Conservation (phyloP, 371 early-diverging fungal species). For the Mucor saturninus region DNA sequence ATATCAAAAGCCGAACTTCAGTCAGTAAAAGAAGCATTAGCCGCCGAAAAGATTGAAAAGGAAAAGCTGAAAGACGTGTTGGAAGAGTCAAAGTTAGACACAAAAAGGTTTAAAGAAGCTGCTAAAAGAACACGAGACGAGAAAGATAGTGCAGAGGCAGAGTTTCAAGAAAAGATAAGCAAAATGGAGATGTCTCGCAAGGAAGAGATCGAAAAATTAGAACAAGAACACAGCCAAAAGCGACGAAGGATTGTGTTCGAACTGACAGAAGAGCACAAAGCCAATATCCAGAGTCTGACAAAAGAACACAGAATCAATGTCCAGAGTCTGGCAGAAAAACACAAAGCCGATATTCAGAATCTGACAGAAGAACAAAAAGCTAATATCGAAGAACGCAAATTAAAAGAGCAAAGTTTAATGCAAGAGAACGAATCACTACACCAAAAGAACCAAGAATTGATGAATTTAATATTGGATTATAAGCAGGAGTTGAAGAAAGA, state of each 20-base stretch:
- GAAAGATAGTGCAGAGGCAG: neutral
- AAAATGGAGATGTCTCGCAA: neutral
- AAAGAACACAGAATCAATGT: neutral
- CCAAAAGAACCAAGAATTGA: neutral
- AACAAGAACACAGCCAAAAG: neutral
- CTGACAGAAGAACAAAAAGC: no score
- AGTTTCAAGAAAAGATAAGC: neutral
- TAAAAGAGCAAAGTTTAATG: no score
- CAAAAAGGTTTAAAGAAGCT: neutral
- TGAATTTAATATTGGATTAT: neutral
- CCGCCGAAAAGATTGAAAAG: neutral
- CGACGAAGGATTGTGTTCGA: neutral
- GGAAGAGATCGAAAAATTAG: neutral
- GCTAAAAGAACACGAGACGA: neutral
- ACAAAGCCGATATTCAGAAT: no score
- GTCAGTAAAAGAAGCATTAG: neutral
- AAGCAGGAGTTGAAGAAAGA: neutral
- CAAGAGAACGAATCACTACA: no score
- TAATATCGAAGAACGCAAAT: neutral
- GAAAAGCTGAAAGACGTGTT: neutral
- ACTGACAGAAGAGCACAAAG: no score
- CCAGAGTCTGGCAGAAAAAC: neutral
- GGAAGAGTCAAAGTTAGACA: neutral
- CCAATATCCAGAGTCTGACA: neutral
- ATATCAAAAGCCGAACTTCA: conserved; percentile 20